Percentiles rank a stretch among this genome's conserved stretches.
These are phyloP conservation scores for Suillus brevipes DNA, from an alignment of 768 basidiomycete species.

Conservation along the genomic window DNA sequence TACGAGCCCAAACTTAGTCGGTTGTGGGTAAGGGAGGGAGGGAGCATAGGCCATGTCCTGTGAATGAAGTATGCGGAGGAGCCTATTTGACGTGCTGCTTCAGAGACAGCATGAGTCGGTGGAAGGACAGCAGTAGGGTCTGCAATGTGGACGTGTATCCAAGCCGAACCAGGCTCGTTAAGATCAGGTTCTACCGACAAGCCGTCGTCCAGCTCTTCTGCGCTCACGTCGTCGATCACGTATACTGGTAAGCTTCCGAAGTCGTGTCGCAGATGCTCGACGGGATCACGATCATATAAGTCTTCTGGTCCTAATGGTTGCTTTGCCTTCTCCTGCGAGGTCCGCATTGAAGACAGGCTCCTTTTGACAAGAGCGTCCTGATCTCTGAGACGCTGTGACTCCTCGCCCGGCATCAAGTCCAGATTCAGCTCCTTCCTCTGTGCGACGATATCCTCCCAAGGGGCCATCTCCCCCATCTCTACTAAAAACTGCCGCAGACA, in stretches of 20 bases:
- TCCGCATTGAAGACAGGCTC: slow-evolving; percentile 16
- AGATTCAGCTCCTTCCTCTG: slow-evolving; percentile 37
- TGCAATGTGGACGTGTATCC: slow-evolving; percentile 92
- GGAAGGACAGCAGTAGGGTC: slow-evolving; percentile 85
- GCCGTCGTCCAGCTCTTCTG: slow-evolving; percentile 93
- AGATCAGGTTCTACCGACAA: slow-evolving; percentile 76
- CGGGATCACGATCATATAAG: slow-evolving; percentile 60
- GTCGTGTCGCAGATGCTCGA: slow-evolving; percentile 78
- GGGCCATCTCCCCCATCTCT: slow-evolving; percentile 72
- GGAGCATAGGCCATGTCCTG: slow-evolving; percentile 72
- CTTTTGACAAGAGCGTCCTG: slow-evolving; percentile 26
- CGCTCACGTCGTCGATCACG: slow-evolving; percentile 78
- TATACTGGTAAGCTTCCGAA: slow-evolving; percentile 81
- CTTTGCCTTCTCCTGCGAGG: slow-evolving; percentile 15
- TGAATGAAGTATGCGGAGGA: slow-evolving; percentile 67
- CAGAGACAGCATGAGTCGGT: slow-evolving; percentile 62
- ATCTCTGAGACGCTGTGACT: slow-evolving; percentile 36
- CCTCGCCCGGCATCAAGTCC: slow-evolving; percentile 22
- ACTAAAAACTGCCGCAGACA: slow-evolving; percentile 53
- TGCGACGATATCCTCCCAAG: slow-evolving; percentile 74
- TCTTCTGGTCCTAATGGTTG: slow-evolving; percentile 59
- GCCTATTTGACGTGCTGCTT: slow-evolving; percentile 51
- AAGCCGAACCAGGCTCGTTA: slow-evolving; percentile 56
- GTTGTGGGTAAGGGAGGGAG: slow-evolving; percentile 50
- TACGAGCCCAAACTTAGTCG: slow-evolving; percentile 49